Percentiles rank a stretch among this genome's conserved stretches.
Evolutionary conservation across 495 filamentous ascomycete species (phyloP).

Genomic region (Talaromyces stipitatus): DNA sequence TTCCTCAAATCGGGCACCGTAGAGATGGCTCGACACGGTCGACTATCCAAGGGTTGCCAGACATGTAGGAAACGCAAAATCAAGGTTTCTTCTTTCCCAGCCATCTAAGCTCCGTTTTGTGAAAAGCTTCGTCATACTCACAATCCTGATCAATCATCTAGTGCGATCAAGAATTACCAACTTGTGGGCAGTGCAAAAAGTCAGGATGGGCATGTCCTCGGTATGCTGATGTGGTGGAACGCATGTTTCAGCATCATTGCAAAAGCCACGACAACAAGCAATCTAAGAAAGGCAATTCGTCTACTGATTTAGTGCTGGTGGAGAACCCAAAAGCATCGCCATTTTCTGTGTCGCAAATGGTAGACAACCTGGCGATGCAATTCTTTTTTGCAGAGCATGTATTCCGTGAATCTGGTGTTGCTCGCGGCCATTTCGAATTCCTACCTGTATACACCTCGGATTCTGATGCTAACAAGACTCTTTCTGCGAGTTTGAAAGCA

Average conservation of each 20-base stretch:
- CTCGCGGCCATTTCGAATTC: constrained; percentile 1
- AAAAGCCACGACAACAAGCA: not conserved
- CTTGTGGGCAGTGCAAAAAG: constrained; percentile 2
- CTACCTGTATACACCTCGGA: not conserved
- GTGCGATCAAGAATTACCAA: constrained; percentile 1
- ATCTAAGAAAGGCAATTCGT: not conserved
- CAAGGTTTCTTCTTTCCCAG: not conserved
- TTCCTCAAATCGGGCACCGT: not conserved
- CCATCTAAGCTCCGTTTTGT: not conserved
- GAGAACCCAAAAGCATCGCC: not conserved
- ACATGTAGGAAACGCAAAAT: constrained; percentile 4
- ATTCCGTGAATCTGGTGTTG: not conserved
- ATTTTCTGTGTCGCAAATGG: not conserved
- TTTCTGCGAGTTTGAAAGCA: not conserved
- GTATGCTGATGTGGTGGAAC: not conserved
- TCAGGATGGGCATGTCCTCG: not conserved
- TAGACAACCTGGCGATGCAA: not conserved
- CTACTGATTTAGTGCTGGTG: not conserved
- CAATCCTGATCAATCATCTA: not conserved
- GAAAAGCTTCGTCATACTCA: not conserved
- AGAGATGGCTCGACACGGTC: constrained; percentile 2
- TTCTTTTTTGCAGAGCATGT: constrained; percentile 1
- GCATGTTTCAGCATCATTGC: constrained; percentile 1
- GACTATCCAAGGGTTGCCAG: not conserved
- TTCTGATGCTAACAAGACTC: not conserved